Base-by-base conservation (phyloP, 306 rosid genomes). In the Cyamopsis tetragonoloba region DNA sequence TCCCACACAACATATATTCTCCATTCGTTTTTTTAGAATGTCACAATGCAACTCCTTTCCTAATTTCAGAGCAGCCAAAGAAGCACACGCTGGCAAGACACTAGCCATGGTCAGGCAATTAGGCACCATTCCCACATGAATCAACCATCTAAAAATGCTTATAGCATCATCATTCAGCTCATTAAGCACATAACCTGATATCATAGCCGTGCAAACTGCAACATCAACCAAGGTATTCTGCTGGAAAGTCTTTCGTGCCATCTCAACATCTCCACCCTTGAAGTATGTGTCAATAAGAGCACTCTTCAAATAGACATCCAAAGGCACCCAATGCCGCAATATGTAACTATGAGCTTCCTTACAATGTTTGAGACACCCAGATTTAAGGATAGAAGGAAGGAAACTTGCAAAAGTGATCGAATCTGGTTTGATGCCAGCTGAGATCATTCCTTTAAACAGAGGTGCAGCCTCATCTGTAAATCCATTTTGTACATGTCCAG, bases 31-130 rank as follows among this genome's bases (percentile, higher is more conserved):
- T 68, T 80, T 89, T 2, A 85, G 67, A 70, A 85, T 82, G 38
- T 68, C 46, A 26, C 91, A 76, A 66, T 90, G 96, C 80, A 90
- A 74, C 71, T 90, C 96, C 77, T 83, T 87, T 43, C 96, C 92
- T 64, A 74, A 62, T 67, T 82, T 85, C 66, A 85, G 68, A 67
- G 86, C 74, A 32, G 85, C 89, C 77, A 83, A 70, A 74, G 82
- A 81, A 64, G 91, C 82, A 81, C 85, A 85, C 44, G 89, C 91
- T 14, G 96, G 96, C 72, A 89, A 79, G 72, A 83, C 84, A 77
- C 89, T 83, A 28, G 89, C 87, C 80, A 87, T 51, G 10, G 91
- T 83, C 17, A 87, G 63, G 62, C 83, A 72, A 77, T 88, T 90
- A 7, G 96, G 92, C 24, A 51, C 39, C 80, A 85, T 80, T 59